Percentiles rank a stretch among this genome's conserved stretches.
These are phyloP conservation scores for Cercospora sp. DNA, from an alignment of 2,329 filamentous ascomycete genomes.

Conservation along the genomic window DNA sequence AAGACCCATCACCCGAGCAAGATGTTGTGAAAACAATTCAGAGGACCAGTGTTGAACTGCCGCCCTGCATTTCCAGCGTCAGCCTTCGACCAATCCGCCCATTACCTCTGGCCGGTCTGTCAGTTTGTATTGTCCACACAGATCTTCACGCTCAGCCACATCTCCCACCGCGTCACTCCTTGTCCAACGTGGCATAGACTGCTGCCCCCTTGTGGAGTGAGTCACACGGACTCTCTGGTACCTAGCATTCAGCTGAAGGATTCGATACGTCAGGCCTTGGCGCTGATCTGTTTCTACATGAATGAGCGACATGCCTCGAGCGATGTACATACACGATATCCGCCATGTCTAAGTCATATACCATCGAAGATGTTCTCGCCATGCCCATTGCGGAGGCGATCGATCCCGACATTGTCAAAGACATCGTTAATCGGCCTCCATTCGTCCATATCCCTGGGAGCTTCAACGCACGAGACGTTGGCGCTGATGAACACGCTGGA, in stretches of 20 bases:
- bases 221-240: not conserved
- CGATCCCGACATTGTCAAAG: conserved; percentile 2
- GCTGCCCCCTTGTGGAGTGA: not conserved
- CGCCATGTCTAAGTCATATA: not conserved
- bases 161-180: not conserved
- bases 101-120: not conserved
- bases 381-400: not conserved
- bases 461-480: conserved; percentile 14
- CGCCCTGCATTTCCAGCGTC: not conserved
- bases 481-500: not conserved
- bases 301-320: not conserved
- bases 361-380: not conserved
- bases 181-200: not conserved
- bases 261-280: not conserved
- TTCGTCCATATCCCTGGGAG: conserved; percentile 11
- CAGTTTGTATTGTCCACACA: not conserved
- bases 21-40: not conserved
- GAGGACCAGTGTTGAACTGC: not conserved
- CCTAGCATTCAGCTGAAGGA: not conserved
- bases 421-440: conserved; percentile 5
- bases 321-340: not conserved
- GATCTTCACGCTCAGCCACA: not conserved
- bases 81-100: not conserved
- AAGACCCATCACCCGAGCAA: not conserved
- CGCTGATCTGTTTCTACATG: not conserved